Conservation (phyloP, 2,329 filamentous ascomycete species). For the Allantophomopsis lycopodina region DNA sequence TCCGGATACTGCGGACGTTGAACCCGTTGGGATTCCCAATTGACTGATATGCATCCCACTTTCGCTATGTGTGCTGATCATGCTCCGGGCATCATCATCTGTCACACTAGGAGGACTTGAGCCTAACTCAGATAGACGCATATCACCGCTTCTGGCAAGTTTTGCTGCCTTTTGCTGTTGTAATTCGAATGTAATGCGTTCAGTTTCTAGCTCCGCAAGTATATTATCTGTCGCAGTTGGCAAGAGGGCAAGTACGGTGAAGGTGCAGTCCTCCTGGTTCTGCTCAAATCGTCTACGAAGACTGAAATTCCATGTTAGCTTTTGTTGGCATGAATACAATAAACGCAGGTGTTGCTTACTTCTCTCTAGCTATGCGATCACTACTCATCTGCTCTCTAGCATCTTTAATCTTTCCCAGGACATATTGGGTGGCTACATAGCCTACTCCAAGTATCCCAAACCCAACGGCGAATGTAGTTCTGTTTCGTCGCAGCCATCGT, state of each 20-base stretch:
- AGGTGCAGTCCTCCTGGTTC: conserved; percentile 97
- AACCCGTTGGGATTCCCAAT: conserved; percentile 39
- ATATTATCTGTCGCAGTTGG: conserved; percentile 87
- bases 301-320: conserved; percentile 30
- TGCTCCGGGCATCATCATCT: conserved; percentile 73
- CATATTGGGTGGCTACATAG: conserved; percentile 88
- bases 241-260: conserved; percentile 89
- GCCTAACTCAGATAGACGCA: conserved; percentile 27
- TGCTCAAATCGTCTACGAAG: conserved; percentile 93
- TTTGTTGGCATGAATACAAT: background rate
- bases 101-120: conserved; percentile 44
- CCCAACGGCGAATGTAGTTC: conserved; percentile 78
- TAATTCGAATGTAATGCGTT: conserved; percentile 83
- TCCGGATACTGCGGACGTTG: conserved; percentile 17
- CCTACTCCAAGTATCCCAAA: conserved; percentile 78
- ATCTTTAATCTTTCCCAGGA: conserved; percentile 80
- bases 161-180: conserved; percentile 82
- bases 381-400: conserved; percentile 93
- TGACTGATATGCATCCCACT: conserved; percentile 77
- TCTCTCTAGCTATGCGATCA: conserved; percentile 91
- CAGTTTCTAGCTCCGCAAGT: conserved; percentile 75
- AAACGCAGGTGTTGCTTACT: conserved; percentile 39
- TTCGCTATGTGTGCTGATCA: conserved; percentile 64
- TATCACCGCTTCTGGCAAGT: conserved; percentile 41
- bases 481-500: conserved; percentile 86